These are phyloP conservation scores for Sarocladium brachiariae DNA, from an alignment of 2,329 filamentous ascomycete species.

Conservation along the genomic window DNA sequence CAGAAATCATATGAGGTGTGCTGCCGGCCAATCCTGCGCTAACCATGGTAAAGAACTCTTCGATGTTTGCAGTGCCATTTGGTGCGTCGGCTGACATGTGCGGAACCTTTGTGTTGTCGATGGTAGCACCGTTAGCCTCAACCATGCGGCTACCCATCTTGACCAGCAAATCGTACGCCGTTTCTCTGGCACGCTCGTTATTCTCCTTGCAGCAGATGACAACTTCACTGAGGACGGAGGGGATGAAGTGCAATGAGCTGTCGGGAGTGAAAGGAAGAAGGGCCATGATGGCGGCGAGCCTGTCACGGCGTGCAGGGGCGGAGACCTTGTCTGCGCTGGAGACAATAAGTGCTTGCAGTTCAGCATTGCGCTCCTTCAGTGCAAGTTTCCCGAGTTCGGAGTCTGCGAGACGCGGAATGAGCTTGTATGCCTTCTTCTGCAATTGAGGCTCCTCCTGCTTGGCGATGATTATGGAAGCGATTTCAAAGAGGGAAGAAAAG, in stretches of 20 bases:
- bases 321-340: conserved; percentile 77
- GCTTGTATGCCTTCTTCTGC: conserved; percentile 98
- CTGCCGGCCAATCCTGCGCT: conserved; percentile 88
- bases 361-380: conserved; percentile 64
- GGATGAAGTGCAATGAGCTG: conserved; percentile 84
- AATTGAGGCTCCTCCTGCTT: conserved; percentile 81
- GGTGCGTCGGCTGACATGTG: conserved; percentile 81
- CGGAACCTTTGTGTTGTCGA: conserved; percentile 79
- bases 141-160: conserved; percentile 78
- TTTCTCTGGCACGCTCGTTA: conserved; percentile 86
- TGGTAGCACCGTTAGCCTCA: conserved; percentile 57
- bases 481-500: conserved; percentile 77
- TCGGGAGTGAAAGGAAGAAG: conserved; percentile 73
- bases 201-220: conserved; percentile 96
- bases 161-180: conserved; percentile 85
- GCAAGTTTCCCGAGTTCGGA: conserved; percentile 73
- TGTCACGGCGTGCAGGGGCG: conserved; percentile 77
- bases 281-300: conserved; percentile 73
- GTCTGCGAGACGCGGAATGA: conserved; percentile 83
- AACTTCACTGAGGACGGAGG: conserved; percentile 83
- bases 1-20: conserved; percentile 95
- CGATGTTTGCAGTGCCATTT: conserved; percentile 70
- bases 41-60: conserved; percentile 98
- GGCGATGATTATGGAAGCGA: conserved; percentile 75
- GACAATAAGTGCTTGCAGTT: conserved; percentile 78